A percentile compares a stretch with the other conserved stretches of the same genome.
These are phyloP conservation scores for Phaeoacremonium minimum DNA, from an alignment of 2,329 filamentous ascomycete species.

Conservation along the genomic window DNA sequence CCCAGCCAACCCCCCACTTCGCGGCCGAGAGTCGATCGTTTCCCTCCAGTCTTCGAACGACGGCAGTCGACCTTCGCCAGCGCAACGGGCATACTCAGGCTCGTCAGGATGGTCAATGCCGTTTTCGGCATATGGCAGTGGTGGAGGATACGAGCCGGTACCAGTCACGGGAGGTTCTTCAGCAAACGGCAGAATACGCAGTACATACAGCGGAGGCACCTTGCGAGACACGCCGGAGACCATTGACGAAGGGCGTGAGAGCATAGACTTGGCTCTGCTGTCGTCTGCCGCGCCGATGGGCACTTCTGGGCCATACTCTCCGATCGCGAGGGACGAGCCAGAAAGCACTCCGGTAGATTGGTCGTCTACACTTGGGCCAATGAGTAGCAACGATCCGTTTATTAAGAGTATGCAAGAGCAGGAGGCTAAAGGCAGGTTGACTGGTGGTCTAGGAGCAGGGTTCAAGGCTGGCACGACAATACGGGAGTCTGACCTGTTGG, in stretches of 20 bases:
- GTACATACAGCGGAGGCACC: slow-evolving; percentile 7
- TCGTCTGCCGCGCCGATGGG: slow-evolving; percentile 33
- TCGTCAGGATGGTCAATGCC: background rate
- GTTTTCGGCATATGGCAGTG: background rate
- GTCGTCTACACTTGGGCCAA: slow-evolving; percentile 39
- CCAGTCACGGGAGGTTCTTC: slow-evolving; percentile 1
- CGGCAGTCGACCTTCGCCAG: slow-evolving; percentile 2
- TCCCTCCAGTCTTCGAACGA: slow-evolving; percentile 29
- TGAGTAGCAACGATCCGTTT: slow-evolving; percentile 36
- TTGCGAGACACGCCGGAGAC: slow-evolving; percentile 18
- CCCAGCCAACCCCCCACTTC: slow-evolving; percentile 14
- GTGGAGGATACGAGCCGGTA: slow-evolving; percentile 14
- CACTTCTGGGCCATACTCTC: slow-evolving; percentile 19
- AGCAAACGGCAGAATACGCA: slow-evolving; percentile 5
- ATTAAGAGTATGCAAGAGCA: slow-evolving; percentile 41
- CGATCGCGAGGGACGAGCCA: slow-evolving; percentile 23
- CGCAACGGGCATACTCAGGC: slow-evolving; percentile 18
- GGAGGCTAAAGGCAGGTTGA: slow-evolving; percentile 51
- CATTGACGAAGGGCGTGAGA: slow-evolving; percentile 26
- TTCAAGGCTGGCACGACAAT: slow-evolving; percentile 43
- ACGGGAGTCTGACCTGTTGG: slow-evolving; percentile 44
- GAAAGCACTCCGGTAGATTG: slow-evolving; percentile 34
- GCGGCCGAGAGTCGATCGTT: slow-evolving; percentile 31
- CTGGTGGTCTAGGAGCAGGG: slow-evolving; percentile 54
- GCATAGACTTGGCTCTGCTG: slow-evolving; percentile 33